Evolutionary conservation across 495 filamentous ascomycete species (phyloP).

Genomic region (Rusavskia elegans): DNA sequence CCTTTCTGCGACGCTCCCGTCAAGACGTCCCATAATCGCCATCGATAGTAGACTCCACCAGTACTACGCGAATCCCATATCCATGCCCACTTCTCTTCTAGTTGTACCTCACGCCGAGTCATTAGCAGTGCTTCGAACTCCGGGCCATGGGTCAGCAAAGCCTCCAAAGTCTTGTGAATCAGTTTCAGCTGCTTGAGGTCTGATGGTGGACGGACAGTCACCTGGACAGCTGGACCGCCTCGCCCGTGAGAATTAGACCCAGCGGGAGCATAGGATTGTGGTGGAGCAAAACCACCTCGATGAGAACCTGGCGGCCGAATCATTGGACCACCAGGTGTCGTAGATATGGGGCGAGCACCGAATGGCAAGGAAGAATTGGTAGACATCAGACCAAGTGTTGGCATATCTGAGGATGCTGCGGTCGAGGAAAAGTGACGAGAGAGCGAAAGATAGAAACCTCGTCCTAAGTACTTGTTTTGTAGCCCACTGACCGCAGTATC

Average conservation of each 20-base stretch:
- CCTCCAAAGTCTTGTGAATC: conserved; percentile 80
- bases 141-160: conserved; percentile 58
- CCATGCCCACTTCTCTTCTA: conserved; percentile 84
- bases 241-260: conserved; percentile 17
- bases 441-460: conserved; percentile 67
- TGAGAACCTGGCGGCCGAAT: conserved; percentile 44
- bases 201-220: conserved; percentile 58
- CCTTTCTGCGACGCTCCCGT: conserved; percentile 26
- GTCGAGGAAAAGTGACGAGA: conserved; percentile 76
- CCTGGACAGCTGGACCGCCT: conserved; percentile 38
- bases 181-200: conserved; percentile 67
- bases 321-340: conserved; percentile 21
- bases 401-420: conserved; percentile 40
- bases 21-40: conserved; percentile 73
- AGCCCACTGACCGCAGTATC: conserved; percentile 62
- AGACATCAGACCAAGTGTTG: conserved; percentile 31
- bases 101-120: conserved; percentile 62
- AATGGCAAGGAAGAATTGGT: conserved; percentile 53
- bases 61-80: conserved; percentile 75
- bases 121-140: conserved; percentile 91
- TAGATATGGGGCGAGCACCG: conserved; percentile 58
- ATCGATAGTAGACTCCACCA: conserved; percentile 75
- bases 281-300: conserved; percentile 67
- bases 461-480: conserved; percentile 78
- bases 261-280: conserved; percentile 41